Conservation (phyloP, 495 filamentous ascomycete species). For the Podospora pseudoanserina region DNA sequence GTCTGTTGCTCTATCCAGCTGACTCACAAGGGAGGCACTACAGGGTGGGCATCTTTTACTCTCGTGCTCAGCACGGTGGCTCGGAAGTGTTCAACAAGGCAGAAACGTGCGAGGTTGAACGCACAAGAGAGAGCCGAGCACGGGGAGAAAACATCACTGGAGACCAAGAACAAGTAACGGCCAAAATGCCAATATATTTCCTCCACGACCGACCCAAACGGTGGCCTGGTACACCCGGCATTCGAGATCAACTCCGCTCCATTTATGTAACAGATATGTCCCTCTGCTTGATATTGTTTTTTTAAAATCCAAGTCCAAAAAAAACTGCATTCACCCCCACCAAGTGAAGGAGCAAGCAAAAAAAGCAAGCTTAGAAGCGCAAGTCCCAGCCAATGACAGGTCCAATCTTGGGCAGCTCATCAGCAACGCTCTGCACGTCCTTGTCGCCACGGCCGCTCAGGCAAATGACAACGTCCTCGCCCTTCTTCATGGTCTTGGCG, state of each 20-base stretch:
- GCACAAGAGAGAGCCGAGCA: too few species aligned
- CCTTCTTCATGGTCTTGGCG: slow-evolving; percentile 87
- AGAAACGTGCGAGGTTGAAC: too few species aligned
- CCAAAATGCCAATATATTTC: neutral
- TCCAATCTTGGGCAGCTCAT: slow-evolving; percentile 83
- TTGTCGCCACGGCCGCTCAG: slow-evolving; percentile 91
- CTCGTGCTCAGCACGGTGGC: too few species aligned
- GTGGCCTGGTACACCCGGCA: neutral
- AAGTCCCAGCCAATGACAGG: slow-evolving; percentile 96
- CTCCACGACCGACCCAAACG: neutral
- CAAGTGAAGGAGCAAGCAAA: neutral
- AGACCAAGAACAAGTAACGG: neutral
- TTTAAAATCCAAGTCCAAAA: neutral
- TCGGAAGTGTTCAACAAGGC: too few species aligned
- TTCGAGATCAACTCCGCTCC: neutral
- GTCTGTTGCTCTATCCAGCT: too few species aligned
- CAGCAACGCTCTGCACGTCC: slow-evolving; percentile 96
- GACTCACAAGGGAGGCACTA: too few species aligned
- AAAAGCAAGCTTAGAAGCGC: slow-evolving; percentile 51
- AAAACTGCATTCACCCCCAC: neutral
- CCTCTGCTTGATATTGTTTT: neutral
- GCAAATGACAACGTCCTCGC: slow-evolving; percentile 90
- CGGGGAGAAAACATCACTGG: too few species aligned
- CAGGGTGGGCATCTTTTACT: too few species aligned
- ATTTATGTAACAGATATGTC: neutral